Percentiles rank a stretch among this genome's conserved stretches.
Evolutionary conservation across 2,329 filamentous ascomycete species (phyloP).

Genomic region (Decorospora gaudefroyi): DNA sequence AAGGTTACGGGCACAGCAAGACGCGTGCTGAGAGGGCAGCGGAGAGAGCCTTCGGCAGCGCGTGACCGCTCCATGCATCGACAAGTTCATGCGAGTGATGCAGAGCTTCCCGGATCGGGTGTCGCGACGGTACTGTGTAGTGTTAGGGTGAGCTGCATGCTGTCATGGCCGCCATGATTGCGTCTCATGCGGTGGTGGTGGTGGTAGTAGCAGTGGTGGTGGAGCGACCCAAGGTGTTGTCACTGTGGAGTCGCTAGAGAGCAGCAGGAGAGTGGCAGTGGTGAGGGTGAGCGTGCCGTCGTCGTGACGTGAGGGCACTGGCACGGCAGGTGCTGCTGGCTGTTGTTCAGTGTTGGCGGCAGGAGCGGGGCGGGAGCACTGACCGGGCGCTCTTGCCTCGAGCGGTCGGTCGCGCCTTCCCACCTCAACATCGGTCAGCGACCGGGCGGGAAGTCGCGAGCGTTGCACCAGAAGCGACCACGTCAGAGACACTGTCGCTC

Average conservation of each 20-base stretch:
- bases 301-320: slow-evolving; percentile 8
- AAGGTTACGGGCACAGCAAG: slow-evolving; percentile 39
- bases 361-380: slow-evolving; percentile 23
- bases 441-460: slow-evolving; percentile 20
- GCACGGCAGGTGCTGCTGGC: not conserved
- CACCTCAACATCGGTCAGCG: slow-evolving; percentile 24
- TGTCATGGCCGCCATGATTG: slow-evolving; percentile 8
- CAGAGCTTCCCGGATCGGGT: slow-evolving; percentile 32
- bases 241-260: slow-evolving; percentile 4
- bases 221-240: not conserved
- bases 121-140: slow-evolving; percentile 17
- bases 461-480: slow-evolving; percentile 24
- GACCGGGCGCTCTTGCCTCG: slow-evolving; percentile 24
- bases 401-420: slow-evolving; percentile 17
- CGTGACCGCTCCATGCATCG: slow-evolving; percentile 41
- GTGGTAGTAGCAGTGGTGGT: too few relatives aligned
- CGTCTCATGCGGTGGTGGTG: not conserved
- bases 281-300: slow-evolving; percentile 3
- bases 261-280: not conserved
- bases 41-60: slow-evolving; percentile 34
- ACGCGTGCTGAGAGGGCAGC: slow-evolving; percentile 33
- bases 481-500: slow-evolving; percentile 21
- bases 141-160: slow-evolving; percentile 1
- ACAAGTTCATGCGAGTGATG: slow-evolving; percentile 36
- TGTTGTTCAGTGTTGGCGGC: not conserved